phyloP scores from a whole-genome alignment of 2,329 filamentous ascomycete genomes.

The Ascosphaera acerosa region DNA sequence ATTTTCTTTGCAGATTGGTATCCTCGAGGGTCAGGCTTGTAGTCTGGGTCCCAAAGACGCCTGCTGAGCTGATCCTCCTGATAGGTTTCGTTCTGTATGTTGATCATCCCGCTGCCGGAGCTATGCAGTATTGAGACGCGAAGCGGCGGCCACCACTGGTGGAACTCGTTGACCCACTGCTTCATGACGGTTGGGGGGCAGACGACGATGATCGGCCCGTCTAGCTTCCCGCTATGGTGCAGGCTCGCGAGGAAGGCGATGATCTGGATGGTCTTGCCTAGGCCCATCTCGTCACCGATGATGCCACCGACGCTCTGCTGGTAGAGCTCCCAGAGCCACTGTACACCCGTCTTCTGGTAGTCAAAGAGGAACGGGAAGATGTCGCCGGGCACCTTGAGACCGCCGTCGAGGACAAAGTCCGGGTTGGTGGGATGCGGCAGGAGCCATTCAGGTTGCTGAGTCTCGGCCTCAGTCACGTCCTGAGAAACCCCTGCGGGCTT shows the following conservation, averaged over 20 bases:
- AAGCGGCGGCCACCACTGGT: slow-evolving; percentile 97
- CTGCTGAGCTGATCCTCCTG: slow-evolving; percentile 37
- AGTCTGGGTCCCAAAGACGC: slow-evolving; percentile 25
- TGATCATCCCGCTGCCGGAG: slow-evolving; percentile 89
- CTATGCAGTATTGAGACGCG: slow-evolving; percentile 86
- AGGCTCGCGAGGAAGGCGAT: slow-evolving; percentile 70
- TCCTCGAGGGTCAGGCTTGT: slow-evolving; percentile 8
- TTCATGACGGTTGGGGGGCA: slow-evolving; percentile 85
- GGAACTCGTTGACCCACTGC: slow-evolving; percentile 97
- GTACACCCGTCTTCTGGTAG: slow-evolving; percentile 90
- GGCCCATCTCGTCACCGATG: slow-evolving; percentile 90
- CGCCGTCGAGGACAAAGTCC: slow-evolving; percentile 50
- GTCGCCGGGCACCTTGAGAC: slow-evolving; percentile 65
- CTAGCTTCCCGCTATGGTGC: slow-evolving; percentile 70
- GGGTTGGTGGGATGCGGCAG: slow-evolving; percentile 62
- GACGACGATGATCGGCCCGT: slow-evolving; percentile 69
- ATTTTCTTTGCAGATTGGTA: slow-evolving; percentile 48
- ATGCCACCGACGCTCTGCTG: slow-evolving; percentile 80
- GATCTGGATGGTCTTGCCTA: slow-evolving; percentile 78
- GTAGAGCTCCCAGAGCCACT: slow-evolving; percentile 88
- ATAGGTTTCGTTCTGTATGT: slow-evolving; percentile 35
- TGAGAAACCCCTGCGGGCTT: slow-evolving; percentile 19
- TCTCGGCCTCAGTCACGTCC: slow-evolving; percentile 9
- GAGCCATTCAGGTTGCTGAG: slow-evolving; percentile 41
- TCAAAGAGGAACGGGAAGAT: slow-evolving; percentile 82